These are phyloP conservation scores for Exobasidium cylindrosporum DNA, from an alignment of 1,284 basidiomycete genomes.

Conservation along the genomic window DNA sequence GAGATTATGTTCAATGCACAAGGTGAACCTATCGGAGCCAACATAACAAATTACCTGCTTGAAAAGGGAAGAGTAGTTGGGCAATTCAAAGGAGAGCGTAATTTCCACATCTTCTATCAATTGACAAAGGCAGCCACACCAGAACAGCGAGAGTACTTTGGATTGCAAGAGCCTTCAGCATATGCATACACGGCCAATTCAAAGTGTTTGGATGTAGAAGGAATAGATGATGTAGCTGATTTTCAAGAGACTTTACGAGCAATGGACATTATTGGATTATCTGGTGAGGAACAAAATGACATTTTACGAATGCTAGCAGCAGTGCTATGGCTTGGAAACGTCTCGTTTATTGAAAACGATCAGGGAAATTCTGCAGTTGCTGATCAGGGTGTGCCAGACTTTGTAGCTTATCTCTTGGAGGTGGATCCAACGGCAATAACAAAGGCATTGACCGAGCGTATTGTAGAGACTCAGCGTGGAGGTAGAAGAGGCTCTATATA, in stretches of 20 bases:
- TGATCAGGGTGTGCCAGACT: conserved; percentile 88
- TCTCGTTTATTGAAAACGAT: conserved; percentile 72
- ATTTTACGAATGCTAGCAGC: conserved; percentile 91
- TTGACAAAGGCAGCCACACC: conserved; percentile 92
- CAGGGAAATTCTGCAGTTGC: conserved; percentile 80
- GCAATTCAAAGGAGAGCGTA: conserved; percentile 92
- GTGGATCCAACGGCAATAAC: conserved; percentile 74
- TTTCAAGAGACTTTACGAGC: conserved; percentile 87
- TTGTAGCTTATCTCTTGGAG: conserved; percentile 91
- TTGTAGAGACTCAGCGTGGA: conserved; percentile 77
- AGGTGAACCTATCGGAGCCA: conserved; percentile 92
- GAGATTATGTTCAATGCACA: conserved; percentile 97
- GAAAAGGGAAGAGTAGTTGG: conserved; percentile 94
- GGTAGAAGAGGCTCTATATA: conserved; percentile 91
- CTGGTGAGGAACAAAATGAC: conserved; percentile 77
- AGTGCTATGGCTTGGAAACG: conserved; percentile 92
- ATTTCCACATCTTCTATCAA: conserved; percentile 99
- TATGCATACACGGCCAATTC: conserved; percentile 91
- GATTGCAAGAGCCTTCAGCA: conserved; percentile 92
- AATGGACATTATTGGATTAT: conserved; percentile 88
- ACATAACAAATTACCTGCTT: conserved; percentile 96
- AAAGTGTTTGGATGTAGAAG: conserved; percentile 84
- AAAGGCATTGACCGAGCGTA: conserved; percentile 78
- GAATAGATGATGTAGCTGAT: conserved; percentile 85
- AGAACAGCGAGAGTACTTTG: conserved; percentile 87